phyloP scores from a whole-genome alignment of 257 asterid genomes.

The Fraxinus anomala region DNA sequence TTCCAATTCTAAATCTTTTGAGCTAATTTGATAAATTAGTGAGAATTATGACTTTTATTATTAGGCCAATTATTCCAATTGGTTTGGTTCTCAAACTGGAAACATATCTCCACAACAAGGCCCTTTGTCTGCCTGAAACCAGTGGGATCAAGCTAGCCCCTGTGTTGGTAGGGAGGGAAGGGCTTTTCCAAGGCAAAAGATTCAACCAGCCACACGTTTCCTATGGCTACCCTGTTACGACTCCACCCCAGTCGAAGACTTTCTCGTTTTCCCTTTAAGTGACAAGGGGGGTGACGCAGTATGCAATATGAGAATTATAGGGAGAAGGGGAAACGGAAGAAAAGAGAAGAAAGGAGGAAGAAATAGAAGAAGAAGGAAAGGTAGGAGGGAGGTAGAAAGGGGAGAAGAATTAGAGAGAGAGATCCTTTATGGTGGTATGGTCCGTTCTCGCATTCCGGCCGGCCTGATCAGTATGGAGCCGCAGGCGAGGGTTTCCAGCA shows the following conservation, averaged over 20 bases:
- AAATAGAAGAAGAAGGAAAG: no score
- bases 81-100: not conserved
- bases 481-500: not conserved
- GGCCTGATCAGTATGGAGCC: not conserved
- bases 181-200: not conserved
- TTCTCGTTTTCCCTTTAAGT: not conserved
- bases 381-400: no score
- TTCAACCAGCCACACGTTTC: slow-evolving; percentile 12
- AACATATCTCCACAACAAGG: not conserved
- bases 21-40: not conserved
- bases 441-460: not conserved
- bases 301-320: no score
- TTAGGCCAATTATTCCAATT: not conserved
- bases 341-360: no score
- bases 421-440: no score
- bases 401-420: no score
- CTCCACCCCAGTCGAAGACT: not conserved
- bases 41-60: not conserved
- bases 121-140: not conserved
- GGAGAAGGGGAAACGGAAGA: no score
- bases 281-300: not conserved
- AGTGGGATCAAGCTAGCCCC: not conserved
- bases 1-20: slow-evolving; percentile 30
- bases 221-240: not conserved
- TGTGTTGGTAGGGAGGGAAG: not conserved